Percentiles rank a stretch among this genome's conserved stretches.
Evolutionary conservation across 768 basidiomycete genomes (phyloP).

Genomic region (Mycena rosella): DNA sequence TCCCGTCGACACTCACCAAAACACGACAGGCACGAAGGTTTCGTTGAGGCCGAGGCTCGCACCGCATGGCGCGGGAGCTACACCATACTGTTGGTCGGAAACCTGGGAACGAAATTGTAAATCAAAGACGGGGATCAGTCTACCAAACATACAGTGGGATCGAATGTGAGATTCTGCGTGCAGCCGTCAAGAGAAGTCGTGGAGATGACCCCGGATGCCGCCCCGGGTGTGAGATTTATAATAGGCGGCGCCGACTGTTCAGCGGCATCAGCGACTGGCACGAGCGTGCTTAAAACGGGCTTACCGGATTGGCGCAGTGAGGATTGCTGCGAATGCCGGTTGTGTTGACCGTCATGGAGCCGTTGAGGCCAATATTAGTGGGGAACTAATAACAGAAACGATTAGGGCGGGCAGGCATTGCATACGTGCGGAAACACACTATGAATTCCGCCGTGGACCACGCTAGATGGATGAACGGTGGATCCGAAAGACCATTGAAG

Average conservation of each 20-base stretch:
- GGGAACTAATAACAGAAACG: slow-evolving; percentile 47
- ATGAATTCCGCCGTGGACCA: slow-evolving; percentile 57
- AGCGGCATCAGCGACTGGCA: slow-evolving; percentile 14
- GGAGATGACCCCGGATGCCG: slow-evolving; percentile 39
- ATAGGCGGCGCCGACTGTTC: slow-evolving; percentile 16
- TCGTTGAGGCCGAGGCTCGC: slow-evolving; percentile 38
- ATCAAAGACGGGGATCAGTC: neutral
- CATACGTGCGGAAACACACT: slow-evolving; percentile 24
- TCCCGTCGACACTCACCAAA: slow-evolving; percentile 47
- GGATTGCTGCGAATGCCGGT: slow-evolving; percentile 51
- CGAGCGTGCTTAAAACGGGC: slow-evolving; percentile 28
- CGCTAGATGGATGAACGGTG: slow-evolving; percentile 53
- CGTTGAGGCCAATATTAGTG: slow-evolving; percentile 50
- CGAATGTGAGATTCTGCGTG: slow-evolving; percentile 44
- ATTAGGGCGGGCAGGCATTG: neutral
- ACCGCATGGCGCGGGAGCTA: slow-evolving; percentile 47
- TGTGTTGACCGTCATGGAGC: slow-evolving; percentile 54
- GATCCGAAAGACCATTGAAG: slow-evolving; percentile 52
- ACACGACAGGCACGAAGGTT: slow-evolving; percentile 59
- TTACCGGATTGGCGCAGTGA: slow-evolving; percentile 47
- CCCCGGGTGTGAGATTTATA: neutral
- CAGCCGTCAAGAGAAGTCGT: slow-evolving; percentile 54
- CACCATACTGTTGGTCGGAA: slow-evolving; percentile 54
- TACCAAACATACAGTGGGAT: slow-evolving; percentile 36
- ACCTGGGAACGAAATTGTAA: slow-evolving; percentile 20